Evolutionary conservation across 2,329 filamentous ascomycete species (phyloP).

Genomic region (Trichoderma sp.): DNA sequence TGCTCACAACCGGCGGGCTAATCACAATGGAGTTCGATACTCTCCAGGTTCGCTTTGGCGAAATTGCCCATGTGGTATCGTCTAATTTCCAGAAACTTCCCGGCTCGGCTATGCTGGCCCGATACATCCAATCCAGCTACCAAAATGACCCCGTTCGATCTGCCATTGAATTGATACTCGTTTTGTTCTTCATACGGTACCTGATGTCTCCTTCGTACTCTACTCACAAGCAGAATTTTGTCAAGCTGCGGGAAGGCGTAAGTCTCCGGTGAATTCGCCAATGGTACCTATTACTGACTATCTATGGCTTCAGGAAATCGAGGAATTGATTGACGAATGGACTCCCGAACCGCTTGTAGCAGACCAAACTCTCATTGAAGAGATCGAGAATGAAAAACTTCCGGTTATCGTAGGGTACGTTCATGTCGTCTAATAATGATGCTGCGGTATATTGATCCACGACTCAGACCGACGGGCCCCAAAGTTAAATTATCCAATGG

Average conservation of each 20-base stretch:
- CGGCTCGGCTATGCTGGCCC: constrained; percentile 87
- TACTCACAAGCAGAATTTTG: constrained; percentile 84
- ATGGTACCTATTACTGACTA: not conserved
- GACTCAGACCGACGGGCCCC: constrained; percentile 74
- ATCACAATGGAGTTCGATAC: constrained; percentile 61
- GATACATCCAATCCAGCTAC: constrained; percentile 96
- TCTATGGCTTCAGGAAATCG: constrained; percentile 65
- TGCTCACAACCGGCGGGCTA: not conserved
- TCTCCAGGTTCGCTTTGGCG: constrained; percentile 51
- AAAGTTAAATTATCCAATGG: constrained; percentile 87
- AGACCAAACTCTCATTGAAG: constrained; percentile 70
- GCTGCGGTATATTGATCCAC: not conserved
- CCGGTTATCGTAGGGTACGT: constrained; percentile 82
- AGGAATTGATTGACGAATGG: constrained; percentile 96
- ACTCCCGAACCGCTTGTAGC: constrained; percentile 86
- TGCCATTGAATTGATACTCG: constrained; percentile 86
- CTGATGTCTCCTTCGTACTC: constrained; percentile 89
- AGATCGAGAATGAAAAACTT: constrained; percentile 76
- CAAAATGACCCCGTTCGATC: constrained; percentile 95
- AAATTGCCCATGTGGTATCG: constrained; percentile 51
- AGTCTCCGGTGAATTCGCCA: not conserved
- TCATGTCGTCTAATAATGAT: not conserved
- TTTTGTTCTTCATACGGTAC: constrained; percentile 94
- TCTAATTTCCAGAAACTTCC: constrained; percentile 84
- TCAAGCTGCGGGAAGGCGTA: constrained; percentile 79